phyloP scores from a whole-genome alignment of 352 stramenopile genomes.

The Pythium aristosporum region DNA sequence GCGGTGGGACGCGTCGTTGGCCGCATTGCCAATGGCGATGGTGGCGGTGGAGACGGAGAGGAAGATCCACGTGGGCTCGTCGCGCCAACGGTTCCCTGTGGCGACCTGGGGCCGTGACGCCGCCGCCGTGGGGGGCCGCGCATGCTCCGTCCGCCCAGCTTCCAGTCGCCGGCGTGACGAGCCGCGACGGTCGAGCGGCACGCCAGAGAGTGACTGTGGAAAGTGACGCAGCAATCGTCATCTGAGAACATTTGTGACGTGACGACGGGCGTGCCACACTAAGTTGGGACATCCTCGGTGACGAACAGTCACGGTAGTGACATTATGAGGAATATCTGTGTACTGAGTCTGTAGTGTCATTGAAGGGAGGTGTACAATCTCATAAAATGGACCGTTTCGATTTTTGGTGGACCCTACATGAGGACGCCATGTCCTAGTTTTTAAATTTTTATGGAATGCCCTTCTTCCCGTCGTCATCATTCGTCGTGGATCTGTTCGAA shows the following conservation, averaged over 20 bases:
- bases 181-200: constrained; percentile 10
- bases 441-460: not conserved
- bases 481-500: constrained; percentile 27
- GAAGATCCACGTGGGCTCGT: not conserved
- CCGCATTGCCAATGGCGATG: not conserved
- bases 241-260: not conserved
- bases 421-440: constrained; percentile 11
- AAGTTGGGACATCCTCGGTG: not conserved
- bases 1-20: not conserved
- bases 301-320: not conserved
- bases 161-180: constrained; percentile 27
- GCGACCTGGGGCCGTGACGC: constrained; percentile 13
- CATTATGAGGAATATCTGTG: no score
- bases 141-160: constrained; percentile 10
- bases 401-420: constrained; percentile 9
- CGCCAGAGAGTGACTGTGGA: constrained; percentile 4
- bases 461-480: not conserved
- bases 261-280: constrained; percentile 4
- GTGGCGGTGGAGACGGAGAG: not conserved
- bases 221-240: constrained; percentile 28
- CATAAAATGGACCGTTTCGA: constrained; percentile 23
- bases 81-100: not conserved
- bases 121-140: not conserved
- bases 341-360: no score
- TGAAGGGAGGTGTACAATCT: constrained; percentile 14